A percentile compares a stretch with the other conserved stretches of the same genome.
Evolutionary conservation across 1,284 basidiomycete genomes (phyloP).

Genomic region (Cryptococcus sp.): DNA sequence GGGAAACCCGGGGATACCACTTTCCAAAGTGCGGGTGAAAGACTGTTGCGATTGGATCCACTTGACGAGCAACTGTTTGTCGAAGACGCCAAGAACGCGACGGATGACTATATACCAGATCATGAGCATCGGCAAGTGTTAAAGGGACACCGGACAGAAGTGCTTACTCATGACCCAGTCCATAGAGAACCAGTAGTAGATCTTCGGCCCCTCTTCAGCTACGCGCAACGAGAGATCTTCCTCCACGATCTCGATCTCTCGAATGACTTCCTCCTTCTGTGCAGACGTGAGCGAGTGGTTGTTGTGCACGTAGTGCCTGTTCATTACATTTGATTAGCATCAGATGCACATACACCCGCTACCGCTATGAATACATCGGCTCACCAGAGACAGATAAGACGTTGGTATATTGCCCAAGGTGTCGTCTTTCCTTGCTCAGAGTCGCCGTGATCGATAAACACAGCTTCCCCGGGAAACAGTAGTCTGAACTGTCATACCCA

Average conservation of each 20-base stretch:
- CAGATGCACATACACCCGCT: neutral
- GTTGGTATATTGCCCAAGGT: conserved; percentile 29
- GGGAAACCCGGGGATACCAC: no score
- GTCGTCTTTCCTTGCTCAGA: conserved; percentile 8
- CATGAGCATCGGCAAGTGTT: no score
- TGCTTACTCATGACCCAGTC: no score
- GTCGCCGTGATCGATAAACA: neutral
- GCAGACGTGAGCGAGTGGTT: neutral
- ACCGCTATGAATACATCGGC: neutral
- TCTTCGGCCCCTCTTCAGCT: conserved; percentile 6
- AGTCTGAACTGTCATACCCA: conserved; percentile 19
- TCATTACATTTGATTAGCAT: no score
- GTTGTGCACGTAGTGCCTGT: conserved; percentile 8
- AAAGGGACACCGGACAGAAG: no score
- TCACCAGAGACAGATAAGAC: conserved; percentile 26
- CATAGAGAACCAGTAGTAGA: neutral
- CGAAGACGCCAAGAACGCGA: no score
- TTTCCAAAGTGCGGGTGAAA: no score
- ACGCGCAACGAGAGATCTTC: conserved; percentile 7
- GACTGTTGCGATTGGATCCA: no score
- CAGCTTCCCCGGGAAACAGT: conserved; percentile 24
- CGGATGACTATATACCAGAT: no score
- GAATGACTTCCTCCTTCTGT: conserved; percentile 7
- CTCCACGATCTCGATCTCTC: conserved; percentile 15
- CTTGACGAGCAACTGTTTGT: no score